Evolutionary conservation across 441 rosid genomes (phyloP).

Genomic region (Adansonia grandidieri): DNA sequence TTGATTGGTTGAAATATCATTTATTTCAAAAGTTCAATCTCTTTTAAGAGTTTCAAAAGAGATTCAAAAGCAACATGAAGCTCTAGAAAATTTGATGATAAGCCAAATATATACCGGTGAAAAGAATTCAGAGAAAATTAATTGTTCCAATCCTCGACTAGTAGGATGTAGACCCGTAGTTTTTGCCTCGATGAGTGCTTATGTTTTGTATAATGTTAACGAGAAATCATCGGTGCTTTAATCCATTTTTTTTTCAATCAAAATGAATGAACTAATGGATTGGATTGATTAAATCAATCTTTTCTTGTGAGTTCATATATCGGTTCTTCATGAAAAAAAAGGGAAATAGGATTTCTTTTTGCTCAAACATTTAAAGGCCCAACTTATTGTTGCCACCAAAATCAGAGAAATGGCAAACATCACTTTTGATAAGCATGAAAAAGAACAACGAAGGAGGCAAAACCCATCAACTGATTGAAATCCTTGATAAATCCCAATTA

Average conservation of each 20-base stretch:
- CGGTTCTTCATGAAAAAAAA: too few species aligned
- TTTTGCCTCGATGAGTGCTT: too few species aligned
- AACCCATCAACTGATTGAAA: neutral
- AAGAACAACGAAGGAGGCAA: neutral
- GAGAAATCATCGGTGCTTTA: too few species aligned
- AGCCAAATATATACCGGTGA: neutral
- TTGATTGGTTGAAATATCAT: neutral
- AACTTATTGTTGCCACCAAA: neutral
- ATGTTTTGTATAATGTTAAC: too few species aligned
- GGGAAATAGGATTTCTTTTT: too few species aligned
- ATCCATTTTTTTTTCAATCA: too few species aligned
- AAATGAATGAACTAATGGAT: too few species aligned
- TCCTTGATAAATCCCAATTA: neutral
- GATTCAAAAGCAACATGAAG: neutral
- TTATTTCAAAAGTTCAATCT: neutral
- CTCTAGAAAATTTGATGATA: neutral
- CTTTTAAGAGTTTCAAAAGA: neutral
- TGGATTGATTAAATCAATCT: too few species aligned
- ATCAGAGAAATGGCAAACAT: neutral
- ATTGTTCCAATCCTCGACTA: too few species aligned
- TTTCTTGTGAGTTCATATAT: too few species aligned
- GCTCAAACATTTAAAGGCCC: neutral
- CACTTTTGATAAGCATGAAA: neutral
- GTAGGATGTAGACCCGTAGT: neutral
- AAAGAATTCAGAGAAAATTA: too few species aligned